Evolutionary conservation across 345 rosid species (phyloP).

Genomic region (Arabidopsis suecica): DNA sequence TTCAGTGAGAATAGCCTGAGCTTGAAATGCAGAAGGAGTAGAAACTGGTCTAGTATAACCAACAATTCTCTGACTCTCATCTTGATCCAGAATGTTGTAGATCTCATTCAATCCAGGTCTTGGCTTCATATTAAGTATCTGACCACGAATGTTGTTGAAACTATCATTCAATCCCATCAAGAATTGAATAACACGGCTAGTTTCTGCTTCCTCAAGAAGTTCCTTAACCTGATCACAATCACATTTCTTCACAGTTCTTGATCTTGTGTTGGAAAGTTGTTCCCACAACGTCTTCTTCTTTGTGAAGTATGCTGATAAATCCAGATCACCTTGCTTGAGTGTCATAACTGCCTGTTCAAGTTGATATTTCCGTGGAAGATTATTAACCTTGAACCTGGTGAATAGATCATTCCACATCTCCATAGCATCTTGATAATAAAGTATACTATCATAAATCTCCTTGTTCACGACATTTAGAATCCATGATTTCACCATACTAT

Average conservation of each 20-base stretch:
- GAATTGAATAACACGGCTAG: no score
- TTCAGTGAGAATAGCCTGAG: no score
- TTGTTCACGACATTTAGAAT: not conserved
- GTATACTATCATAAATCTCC: not conserved
- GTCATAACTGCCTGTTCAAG: not conserved
- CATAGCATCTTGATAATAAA: not conserved
- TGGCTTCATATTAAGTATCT: no score
- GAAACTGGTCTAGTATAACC: no score
- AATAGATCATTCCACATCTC: not conserved
- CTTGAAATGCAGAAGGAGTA: no score
- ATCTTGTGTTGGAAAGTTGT: not conserved
- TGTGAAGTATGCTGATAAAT: not conserved
- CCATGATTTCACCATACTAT: not conserved
- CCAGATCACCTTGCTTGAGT: fast-evolving
- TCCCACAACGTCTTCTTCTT: conserved; percentile 7
- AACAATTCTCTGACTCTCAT: no score
- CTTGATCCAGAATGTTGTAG: no score
- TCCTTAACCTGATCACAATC: no score
- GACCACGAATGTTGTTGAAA: no score
- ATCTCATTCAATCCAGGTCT: no score
- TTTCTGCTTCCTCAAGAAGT: no score
- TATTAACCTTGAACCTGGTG: not conserved
- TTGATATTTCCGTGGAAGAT: not conserved
- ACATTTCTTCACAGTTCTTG: not conserved
- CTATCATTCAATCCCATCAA: no score